Percentiles rank a stretch among this genome's conserved stretches.
Conservation (phyloP, 768 basidiomycete genomes). For the Amanita polypyramis region DNA sequence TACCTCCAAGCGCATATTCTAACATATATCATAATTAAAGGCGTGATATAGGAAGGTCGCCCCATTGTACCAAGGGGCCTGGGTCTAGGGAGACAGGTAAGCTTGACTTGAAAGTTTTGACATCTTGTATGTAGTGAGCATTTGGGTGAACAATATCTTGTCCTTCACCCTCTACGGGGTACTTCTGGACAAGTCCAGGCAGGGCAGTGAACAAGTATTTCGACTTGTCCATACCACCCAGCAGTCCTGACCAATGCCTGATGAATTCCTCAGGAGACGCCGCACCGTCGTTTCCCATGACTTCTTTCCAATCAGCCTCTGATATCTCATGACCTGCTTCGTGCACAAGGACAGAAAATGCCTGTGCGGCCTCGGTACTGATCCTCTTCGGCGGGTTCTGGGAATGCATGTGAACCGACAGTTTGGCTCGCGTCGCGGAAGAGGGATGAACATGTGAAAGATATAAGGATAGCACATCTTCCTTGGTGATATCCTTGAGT, state of each 20-base stretch:
- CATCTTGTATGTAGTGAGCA: constrained; percentile 56
- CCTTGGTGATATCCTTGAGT: constrained; percentile 56
- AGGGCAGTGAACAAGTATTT: constrained; percentile 42
- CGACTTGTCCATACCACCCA: constrained; percentile 30
- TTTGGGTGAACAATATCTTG: constrained; percentile 32
- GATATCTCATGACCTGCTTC: constrained; percentile 38
- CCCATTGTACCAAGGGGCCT: constrained; percentile 65
- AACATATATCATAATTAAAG: constrained; percentile 26
- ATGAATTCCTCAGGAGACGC: constrained; percentile 44
- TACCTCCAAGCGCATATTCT: background rate
- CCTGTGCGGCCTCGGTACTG: constrained; percentile 51
- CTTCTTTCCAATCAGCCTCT: constrained; percentile 38
- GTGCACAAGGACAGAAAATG: constrained; percentile 46
- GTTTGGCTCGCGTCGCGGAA: constrained; percentile 63
- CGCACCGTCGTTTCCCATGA: constrained; percentile 46
- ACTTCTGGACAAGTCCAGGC: constrained; percentile 41
- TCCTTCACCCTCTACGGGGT: constrained; percentile 46
- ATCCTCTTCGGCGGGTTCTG: constrained; percentile 55
- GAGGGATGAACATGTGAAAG: constrained; percentile 56
- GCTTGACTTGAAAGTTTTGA: constrained; percentile 52
- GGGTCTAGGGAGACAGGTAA: constrained; percentile 46
- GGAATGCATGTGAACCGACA: constrained; percentile 75
- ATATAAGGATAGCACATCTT: constrained; percentile 69
- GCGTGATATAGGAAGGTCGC: constrained; percentile 54
- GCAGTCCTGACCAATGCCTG: constrained; percentile 48